These are phyloP conservation scores for Trametes maxima DNA, from an alignment of 768 basidiomycete species.

Conservation along the genomic window DNA sequence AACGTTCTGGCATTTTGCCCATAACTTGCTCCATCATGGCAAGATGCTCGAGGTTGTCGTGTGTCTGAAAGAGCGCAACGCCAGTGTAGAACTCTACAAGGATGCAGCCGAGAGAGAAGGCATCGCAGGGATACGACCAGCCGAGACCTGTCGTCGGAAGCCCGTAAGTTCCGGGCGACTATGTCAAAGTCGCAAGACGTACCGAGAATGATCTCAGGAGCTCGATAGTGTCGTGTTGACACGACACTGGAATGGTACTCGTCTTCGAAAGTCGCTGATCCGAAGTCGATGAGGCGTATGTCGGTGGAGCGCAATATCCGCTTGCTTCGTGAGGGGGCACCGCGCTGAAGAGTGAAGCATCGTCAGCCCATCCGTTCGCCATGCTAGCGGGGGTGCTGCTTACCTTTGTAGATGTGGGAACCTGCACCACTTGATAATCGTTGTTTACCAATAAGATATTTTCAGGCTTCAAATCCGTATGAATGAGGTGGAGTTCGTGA, in stretches of 20 bases:
- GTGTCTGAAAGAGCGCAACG: slow-evolving; percentile 97
- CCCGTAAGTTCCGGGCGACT: slow-evolving; percentile 6
- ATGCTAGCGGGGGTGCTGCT: not conserved
- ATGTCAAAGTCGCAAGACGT: not conserved
- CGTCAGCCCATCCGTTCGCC: slow-evolving; percentile 7
- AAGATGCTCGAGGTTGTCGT: slow-evolving; percentile 97
- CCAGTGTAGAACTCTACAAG: slow-evolving; percentile 99
- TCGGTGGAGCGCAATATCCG: slow-evolving; percentile 84
- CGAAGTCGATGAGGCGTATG: slow-evolving; percentile 97
- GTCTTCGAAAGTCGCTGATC: slow-evolving; percentile 95
- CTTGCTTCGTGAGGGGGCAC: slow-evolving; percentile 66
- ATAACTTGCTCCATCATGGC: slow-evolving; percentile 99
- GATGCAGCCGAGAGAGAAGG: slow-evolving; percentile 98
- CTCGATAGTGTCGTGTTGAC: slow-evolving; percentile 96
- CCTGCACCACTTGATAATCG: slow-evolving; percentile 62
- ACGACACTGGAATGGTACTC: slow-evolving; percentile 99
- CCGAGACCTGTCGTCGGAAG: slow-evolving; percentile 68
- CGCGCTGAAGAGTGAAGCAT: slow-evolving; percentile 48
- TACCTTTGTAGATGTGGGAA: slow-evolving; percentile 71
- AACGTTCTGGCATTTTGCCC: slow-evolving; percentile 94
- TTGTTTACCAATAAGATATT: slow-evolving; percentile 95
- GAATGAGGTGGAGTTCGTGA: slow-evolving; percentile 88
- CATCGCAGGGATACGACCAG: slow-evolving; percentile 98
- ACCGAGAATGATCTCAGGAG: slow-evolving; percentile 99
- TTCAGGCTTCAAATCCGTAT: slow-evolving; percentile 99